These are phyloP conservation scores for Kwoniella bestiolae DNA, from an alignment of 768 basidiomycete species.

Conservation along the genomic window DNA sequence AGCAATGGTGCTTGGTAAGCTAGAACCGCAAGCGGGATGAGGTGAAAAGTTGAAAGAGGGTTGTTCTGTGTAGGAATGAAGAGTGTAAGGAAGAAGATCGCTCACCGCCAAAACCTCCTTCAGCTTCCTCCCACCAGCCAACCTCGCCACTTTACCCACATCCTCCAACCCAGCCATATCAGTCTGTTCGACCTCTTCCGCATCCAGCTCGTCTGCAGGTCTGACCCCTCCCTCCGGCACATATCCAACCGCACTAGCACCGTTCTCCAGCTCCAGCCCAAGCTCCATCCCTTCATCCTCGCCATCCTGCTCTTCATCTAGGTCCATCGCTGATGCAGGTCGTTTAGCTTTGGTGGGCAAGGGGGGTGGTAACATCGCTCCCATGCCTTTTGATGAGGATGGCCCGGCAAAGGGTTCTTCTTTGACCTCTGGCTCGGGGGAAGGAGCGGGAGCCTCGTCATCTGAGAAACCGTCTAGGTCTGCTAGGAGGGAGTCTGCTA, in stretches of 20 bases:
- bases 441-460: slow-evolving; percentile 51
- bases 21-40: too few species aligned
- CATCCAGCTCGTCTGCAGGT: slow-evolving; percentile 95
- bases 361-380: slow-evolving; percentile 54
- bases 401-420: slow-evolving; percentile 19
- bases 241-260: slow-evolving; percentile 54
- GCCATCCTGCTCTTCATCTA: slow-evolving; percentile 59
- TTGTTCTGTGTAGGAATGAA: too few species aligned
- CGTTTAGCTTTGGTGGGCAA: slow-evolving; percentile 38
- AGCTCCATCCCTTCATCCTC: slow-evolving; percentile 60
- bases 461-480: slow-evolving; percentile 87
- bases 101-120: slow-evolving; percentile 78
- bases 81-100: too few species aligned
- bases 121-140: slow-evolving; percentile 86
- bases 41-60: too few species aligned
- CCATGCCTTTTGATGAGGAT: slow-evolving; percentile 28
- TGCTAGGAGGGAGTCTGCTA: slow-evolving; percentile 90
- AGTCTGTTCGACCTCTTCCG: slow-evolving; percentile 92
- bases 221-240: slow-evolving; percentile 72
- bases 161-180: slow-evolving; percentile 83
- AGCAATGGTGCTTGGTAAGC: too few species aligned
- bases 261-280: slow-evolving; percentile 69
- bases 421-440: slow-evolving; percentile 15
- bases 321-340: slow-evolving; percentile 60
- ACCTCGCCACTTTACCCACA: slow-evolving; percentile 82